Conservation (phyloP, 306 rosid genomes). For the Castanopsis chinensis region DNA sequence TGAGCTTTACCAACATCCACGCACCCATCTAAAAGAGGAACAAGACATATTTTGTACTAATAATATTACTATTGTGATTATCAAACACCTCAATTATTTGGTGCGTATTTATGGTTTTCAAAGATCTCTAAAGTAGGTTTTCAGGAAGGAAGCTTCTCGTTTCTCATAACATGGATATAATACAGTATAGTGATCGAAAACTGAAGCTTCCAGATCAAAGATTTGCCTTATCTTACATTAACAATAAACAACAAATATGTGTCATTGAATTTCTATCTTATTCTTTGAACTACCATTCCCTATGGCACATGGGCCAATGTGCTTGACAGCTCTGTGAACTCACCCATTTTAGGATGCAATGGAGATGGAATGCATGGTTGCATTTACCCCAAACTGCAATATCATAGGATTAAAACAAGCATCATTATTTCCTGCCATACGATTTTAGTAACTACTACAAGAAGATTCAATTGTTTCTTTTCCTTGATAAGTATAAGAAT, state of each 20-base stretch:
- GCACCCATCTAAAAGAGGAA: background rate
- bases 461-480: background rate
- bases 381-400: constrained; percentile 91
- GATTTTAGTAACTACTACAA: background rate
- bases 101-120: too few relatives aligned
- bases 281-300: constrained; percentile 92
- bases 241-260: background rate
- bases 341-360: constrained; percentile 91
- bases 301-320: constrained; percentile 93
- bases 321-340: constrained; percentile 85
- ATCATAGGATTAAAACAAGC: background rate
- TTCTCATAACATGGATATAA: background rate
- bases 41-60: background rate
- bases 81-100: background rate
- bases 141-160: background rate
- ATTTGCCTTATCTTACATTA: too few relatives aligned
- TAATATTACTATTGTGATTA: background rate
- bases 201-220: background rate
- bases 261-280: constrained; percentile 12
- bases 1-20: background rate
- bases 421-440: background rate
- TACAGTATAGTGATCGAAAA: background rate
- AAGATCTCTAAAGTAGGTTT: too few relatives aligned
- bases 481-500: background rate
- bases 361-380: constrained; percentile 95